These are phyloP conservation scores for Suillus paluster DNA, from an alignment of 768 basidiomycete species.

Conservation along the genomic window DNA sequence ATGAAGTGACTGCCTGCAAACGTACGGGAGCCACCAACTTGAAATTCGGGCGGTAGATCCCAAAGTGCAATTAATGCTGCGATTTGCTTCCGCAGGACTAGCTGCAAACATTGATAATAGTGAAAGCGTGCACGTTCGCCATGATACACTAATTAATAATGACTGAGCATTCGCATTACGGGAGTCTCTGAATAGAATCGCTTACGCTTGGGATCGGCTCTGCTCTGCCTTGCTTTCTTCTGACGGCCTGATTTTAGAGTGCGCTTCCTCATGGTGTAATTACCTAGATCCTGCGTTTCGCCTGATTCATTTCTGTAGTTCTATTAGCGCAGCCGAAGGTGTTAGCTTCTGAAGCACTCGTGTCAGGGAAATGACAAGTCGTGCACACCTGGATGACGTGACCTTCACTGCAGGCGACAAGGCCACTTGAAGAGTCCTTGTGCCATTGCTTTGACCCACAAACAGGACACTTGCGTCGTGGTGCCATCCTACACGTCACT, in stretches of 20 bases:
- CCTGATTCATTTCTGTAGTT: conserved; percentile 82
- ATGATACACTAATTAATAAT: conserved; percentile 70
- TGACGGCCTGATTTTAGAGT: conserved; percentile 60
- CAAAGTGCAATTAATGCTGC: conserved; percentile 60
- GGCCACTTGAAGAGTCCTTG: conserved; percentile 80
- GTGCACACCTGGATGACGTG: conserved; percentile 81
- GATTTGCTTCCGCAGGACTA: conserved; percentile 80
- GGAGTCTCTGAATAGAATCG: conserved; percentile 23
- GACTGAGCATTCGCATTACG: conserved; percentile 3
- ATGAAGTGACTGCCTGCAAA: conserved; percentile 13
- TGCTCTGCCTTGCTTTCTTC: conserved; percentile 53
- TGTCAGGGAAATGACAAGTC: conserved; percentile 2
- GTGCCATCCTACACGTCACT: conserved; percentile 49
- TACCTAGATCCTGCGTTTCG: conserved; percentile 66
- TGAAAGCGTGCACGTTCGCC: conserved; percentile 78
- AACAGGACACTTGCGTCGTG: conserved; percentile 67
- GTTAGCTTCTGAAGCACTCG: neutral
- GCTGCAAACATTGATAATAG: conserved; percentile 84
- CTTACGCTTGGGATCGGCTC: conserved; percentile 65
- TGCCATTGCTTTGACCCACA: conserved; percentile 90
- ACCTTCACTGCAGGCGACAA: conserved; percentile 88
- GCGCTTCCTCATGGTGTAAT: conserved; percentile 68
- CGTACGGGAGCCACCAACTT: conserved; percentile 49
- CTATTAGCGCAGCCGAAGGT: conserved; percentile 40
- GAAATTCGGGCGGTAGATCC: conserved; percentile 80